Base-by-base conservation (phyloP, 306 rosid genomes). In the Quercus dentata region DNA sequence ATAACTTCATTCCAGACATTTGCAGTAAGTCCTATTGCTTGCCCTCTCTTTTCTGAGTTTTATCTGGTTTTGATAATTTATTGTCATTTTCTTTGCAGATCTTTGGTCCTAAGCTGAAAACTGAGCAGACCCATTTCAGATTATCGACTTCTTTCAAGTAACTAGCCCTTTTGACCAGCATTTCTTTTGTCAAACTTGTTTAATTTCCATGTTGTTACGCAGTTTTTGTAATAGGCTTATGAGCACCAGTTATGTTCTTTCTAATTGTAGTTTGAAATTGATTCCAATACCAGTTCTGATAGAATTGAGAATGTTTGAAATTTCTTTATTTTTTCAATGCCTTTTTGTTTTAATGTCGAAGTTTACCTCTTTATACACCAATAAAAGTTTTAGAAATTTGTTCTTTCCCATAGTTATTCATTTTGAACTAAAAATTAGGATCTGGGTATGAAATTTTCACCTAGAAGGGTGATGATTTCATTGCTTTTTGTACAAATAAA, bases 81-180 rank as follows among this genome's bases (percentile, higher is more conserved):
- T 73, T 46, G 27, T 30, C 6, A 20, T 64, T 17, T 57, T 72
- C 7, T 1, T 28, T 63, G 70, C 81, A 95, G 98, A 90, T 90
- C 89, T 85, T 79, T 86, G 82, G 86, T 74, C 72, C 62, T 74
- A 65, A 80, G 84, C 75, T 30, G 80, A 79, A 81, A 87, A 55
- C 74, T 74, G 85, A 76, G 81, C 86, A 58, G 15, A 75, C 93
- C 86, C 88, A 76, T 76, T 83, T 83, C 79, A 79, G 85, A 84
- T 80, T 76, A 12, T 65, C 71, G 62, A 63, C 78, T 62, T 51
- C 28, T 84, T 81, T 65, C 28, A 86, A 86, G 99, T 93, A 28
- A 75, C 90, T 79, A 74, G 2, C 51, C 73, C 25, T 20, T 17
- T 78, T 76, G 14, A 49, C 80, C 18, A 27, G 30, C 30, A 15